Evolutionary conservation across 2,329 filamentous ascomycete genomes (phyloP).

Genomic region (Trichoderma hamatum): DNA sequence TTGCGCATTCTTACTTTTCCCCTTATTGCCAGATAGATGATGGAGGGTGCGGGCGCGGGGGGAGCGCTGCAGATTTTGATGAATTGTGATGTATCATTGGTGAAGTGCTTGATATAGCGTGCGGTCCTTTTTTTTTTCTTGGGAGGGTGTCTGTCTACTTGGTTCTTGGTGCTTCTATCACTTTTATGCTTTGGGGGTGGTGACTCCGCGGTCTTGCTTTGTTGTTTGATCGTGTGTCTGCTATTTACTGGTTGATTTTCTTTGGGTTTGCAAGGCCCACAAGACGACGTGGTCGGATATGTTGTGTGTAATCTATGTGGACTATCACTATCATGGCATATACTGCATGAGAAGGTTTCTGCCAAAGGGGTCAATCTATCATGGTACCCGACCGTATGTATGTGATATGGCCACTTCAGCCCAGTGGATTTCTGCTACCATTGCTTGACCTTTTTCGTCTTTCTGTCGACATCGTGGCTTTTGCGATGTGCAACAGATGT

Average conservation of each 20-base stretch:
- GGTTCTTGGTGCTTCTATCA: background rate
- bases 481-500: background rate
- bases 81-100: slow-evolving; percentile 7
- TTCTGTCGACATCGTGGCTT: background rate
- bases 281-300: background rate
- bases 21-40: background rate
- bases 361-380: slow-evolving; percentile 7
- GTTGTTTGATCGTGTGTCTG: slow-evolving; percentile 1
- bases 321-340: background rate
- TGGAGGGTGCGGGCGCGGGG: background rate
- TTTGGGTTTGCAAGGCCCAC: background rate
- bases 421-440: background rate
- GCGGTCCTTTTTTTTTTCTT: background rate
- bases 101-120: background rate
- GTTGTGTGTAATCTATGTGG: background rate
- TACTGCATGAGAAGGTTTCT: background rate
- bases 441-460: background rate
- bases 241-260: slow-evolving; percentile 10
- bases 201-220: background rate
- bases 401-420: background rate
- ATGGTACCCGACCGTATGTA: background rate
- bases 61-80: background rate
- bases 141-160: background rate
- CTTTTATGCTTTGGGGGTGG: background rate
- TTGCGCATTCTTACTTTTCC: background rate